Percentiles rank a stretch among this genome's conserved stretches.
phyloP scores from a whole-genome alignment of 257 asterid species.

The Jacaranda mimosifolia region DNA sequence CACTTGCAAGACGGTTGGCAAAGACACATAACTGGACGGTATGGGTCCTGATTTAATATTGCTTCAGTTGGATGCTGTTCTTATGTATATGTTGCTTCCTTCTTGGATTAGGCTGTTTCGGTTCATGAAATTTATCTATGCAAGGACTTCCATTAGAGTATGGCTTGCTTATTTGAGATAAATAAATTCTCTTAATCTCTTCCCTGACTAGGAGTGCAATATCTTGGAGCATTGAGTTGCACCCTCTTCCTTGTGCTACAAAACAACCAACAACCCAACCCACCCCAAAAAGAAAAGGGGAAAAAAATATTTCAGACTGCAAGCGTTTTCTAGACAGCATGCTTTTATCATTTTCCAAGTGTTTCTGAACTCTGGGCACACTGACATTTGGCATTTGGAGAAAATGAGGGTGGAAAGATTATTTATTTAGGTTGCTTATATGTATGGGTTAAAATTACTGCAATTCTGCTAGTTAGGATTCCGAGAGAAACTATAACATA shows the following conservation, averaged over 20 bases:
- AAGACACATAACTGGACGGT: slow-evolving; percentile 99
- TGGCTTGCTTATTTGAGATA: not conserved
- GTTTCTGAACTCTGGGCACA: not conserved
- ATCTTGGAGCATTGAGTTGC: slow-evolving; percentile 10
- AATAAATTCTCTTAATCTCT: not conserved
- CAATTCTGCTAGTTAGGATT: slow-evolving; percentile 2
- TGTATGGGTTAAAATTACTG: not conserved
- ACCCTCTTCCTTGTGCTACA: not conserved
- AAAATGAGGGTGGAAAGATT: not conserved
- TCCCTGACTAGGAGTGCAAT: not conserved
- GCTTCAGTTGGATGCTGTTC: slow-evolving; percentile 28
- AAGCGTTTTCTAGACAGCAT: not conserved
- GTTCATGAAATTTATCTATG: not conserved
- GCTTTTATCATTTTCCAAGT: not conserved
- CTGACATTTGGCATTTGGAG: not conserved
- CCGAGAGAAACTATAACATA: not conserved
- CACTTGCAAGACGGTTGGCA: slow-evolving; percentile 88
- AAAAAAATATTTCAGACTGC: too few relatives aligned
- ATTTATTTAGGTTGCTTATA: not conserved
- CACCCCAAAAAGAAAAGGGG: too few relatives aligned
- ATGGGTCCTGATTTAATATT: slow-evolving; percentile 40
- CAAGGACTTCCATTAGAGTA: not conserved
- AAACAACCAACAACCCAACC: too few relatives aligned
- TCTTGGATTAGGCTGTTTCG: slow-evolving; percentile 9
- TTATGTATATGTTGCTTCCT: not conserved